Conservation (phyloP, 1,139 yeast genomes). For the Suhomyces choctaworum region DNA sequence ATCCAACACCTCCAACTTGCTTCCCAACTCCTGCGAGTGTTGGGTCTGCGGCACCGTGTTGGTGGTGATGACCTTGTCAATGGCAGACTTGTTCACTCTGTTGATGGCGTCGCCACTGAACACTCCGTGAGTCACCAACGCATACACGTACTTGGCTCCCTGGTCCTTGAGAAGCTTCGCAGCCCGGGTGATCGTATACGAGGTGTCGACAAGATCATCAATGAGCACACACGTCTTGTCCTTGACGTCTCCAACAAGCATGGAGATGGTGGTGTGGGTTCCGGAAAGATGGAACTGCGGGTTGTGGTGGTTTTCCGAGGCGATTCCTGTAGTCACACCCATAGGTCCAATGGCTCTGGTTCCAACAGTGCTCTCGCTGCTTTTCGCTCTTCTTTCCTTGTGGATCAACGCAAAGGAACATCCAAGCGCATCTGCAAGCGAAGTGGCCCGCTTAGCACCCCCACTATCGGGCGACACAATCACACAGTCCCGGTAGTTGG, state of each 20-base stretch:
- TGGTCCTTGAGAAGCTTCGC: conserved; percentile 89
- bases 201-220: conserved; percentile 94
- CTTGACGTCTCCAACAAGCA: conserved; percentile 91
- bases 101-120: conserved; percentile 89
- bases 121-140: conserved; percentile 88
- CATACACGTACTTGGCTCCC: conserved; percentile 85
- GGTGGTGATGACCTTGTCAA: conserved; percentile 88
- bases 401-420: conserved; percentile 93
- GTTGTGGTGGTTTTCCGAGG: conserved; percentile 4
- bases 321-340: conserved; percentile 8
- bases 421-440: conserved; percentile 86
- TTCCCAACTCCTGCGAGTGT: conserved; percentile 55
- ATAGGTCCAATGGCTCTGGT: conserved; percentile 23
- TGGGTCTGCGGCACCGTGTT: conserved; percentile 86
- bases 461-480: conserved; percentile 96
- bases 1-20: conserved; percentile 77
- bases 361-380: conserved; percentile 6
- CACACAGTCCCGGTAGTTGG: conserved; percentile 74
- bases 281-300: conserved; percentile 3
- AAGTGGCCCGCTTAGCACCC: conserved; percentile 95
- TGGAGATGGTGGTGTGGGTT: conserved; percentile 40
- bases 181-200: conserved; percentile 88
- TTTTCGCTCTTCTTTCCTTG: conserved; percentile 76
- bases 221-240: conserved; percentile 81
- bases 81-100: conserved; percentile 64